phyloP scores from a whole-genome alignment of 208 protist species.

The Naegleria gruberi region DNA sequence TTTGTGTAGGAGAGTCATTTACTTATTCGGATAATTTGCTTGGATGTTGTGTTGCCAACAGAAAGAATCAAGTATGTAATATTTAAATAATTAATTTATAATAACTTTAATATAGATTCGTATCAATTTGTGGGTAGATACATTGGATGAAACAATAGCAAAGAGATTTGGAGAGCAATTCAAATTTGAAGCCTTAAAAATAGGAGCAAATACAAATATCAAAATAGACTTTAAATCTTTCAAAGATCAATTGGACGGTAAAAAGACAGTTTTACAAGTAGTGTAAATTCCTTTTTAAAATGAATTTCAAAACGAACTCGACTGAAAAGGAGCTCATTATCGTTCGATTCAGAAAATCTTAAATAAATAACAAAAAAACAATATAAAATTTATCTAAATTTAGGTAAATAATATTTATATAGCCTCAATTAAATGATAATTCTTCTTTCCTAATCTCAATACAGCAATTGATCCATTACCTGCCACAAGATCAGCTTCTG shows the following conservation, averaged over 20 bases:
- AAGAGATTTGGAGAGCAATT: background rate
- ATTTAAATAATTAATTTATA: background rate
- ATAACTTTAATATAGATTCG: background rate
- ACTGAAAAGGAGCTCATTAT: background rate
- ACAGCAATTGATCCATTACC: background rate
- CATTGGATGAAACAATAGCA: background rate
- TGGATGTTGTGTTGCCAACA: background rate
- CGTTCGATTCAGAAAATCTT: background rate
- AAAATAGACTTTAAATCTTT: background rate
- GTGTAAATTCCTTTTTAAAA: too few relatives aligned
- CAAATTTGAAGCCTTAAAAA: background rate
- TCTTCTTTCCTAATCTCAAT: conserved; percentile 15
- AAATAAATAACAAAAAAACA: background rate
- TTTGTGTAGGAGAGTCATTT: background rate
- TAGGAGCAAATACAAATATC: background rate
- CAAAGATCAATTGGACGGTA: background rate
- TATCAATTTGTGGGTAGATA: background rate
- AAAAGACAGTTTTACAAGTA: background rate
- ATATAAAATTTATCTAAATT: background rate
- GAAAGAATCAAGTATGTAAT: background rate
- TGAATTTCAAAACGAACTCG: background rate
- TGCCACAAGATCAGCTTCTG: background rate
- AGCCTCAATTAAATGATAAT: conserved; percentile 18
- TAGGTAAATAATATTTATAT: background rate
- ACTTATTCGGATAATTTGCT: background rate